Percentiles rank a stretch among this genome's conserved stretches.
Conservation (phyloP, 768 basidiomycete species). For the Sporobolomyces phaffii region DNA sequence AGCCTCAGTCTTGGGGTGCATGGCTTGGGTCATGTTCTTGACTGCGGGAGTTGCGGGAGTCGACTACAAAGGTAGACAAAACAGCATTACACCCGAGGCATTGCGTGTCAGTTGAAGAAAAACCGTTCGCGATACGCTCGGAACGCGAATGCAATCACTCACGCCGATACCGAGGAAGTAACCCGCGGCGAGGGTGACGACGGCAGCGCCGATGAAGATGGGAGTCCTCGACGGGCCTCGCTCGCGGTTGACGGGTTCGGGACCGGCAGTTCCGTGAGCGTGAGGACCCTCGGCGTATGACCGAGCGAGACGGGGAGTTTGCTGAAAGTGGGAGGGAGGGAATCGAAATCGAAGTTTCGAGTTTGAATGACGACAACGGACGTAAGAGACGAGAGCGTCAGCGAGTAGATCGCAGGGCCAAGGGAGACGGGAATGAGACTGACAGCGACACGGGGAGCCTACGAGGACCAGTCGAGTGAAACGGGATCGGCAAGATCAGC, state of each 20-base stretch:
- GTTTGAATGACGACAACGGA: not conserved
- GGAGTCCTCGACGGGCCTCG: constrained; percentile 17
- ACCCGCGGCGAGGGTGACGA: constrained; percentile 24
- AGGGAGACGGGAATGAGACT: not conserved
- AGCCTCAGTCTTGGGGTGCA: constrained; percentile 18
- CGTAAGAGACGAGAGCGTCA: not conserved
- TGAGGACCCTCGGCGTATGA: not conserved
- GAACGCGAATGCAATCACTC: not conserved
- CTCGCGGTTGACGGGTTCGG: constrained; percentile 30
- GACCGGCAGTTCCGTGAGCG: constrained; percentile 14
- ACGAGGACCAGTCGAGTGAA: no score
- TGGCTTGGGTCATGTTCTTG: constrained; percentile 14
- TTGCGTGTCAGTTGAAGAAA: no score
- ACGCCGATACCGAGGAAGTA: constrained; percentile 22
- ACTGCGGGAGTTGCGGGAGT: constrained; percentile 22
- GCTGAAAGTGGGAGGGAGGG: not conserved
- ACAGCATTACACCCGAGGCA: no score
- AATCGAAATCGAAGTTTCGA: not conserved
- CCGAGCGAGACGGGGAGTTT: constrained; percentile 9
- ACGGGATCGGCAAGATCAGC: not conserved
- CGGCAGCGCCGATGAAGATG: constrained; percentile 21
- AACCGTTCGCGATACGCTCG: no score
- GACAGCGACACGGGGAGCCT: constrained; percentile 14
- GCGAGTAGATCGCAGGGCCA: not conserved
- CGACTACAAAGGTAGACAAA: not conserved